A percentile compares a stretch with the other conserved stretches of the same genome.
phyloP scores from a whole-genome alignment of 768 basidiomycete genomes.

The Mycena maculata region DNA sequence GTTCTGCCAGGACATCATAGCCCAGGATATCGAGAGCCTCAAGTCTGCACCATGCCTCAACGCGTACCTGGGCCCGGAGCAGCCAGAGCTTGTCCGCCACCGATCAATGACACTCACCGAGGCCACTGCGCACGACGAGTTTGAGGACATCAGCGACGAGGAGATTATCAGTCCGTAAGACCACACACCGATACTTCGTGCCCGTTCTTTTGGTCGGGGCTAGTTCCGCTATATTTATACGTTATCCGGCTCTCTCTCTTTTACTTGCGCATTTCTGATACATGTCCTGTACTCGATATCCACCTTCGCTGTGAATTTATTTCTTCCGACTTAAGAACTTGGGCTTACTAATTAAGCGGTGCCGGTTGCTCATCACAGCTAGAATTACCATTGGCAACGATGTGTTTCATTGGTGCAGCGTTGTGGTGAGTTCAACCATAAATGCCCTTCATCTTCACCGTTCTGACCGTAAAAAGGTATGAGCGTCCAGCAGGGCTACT shows the following conservation, averaged over 20 bases:
- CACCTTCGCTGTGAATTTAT: constrained; percentile 10
- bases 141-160: constrained; percentile 35
- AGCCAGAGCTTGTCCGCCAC: constrained; percentile 20
- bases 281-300: constrained; percentile 16
- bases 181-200: no score
- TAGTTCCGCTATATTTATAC: constrained; percentile 25
- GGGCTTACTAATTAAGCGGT: no score
- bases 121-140: constrained; percentile 32
- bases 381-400: not conserved
- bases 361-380: no score
- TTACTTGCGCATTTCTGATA: constrained; percentile 2
- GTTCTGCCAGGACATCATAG: constrained; percentile 68
- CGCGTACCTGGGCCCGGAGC: constrained; percentile 53
- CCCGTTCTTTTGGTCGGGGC: not conserved
- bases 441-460: not conserved
- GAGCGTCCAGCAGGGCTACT: constrained; percentile 4
- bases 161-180: constrained; percentile 12
- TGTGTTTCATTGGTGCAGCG: constrained; percentile 31
- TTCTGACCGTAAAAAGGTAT: not conserved
- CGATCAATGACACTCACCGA: constrained; percentile 34
- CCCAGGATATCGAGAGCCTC: constrained; percentile 66
- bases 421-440: constrained; percentile 23
- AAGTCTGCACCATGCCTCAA: constrained; percentile 64
- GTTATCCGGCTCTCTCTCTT: constrained; percentile 6
- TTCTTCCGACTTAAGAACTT: not conserved